Percentiles rank a stretch among this genome's conserved stretches.
These are phyloP conservation scores for Trichoderma sp. DNA, from an alignment of 2,329 filamentous ascomycete genomes.

Conservation along the genomic window DNA sequence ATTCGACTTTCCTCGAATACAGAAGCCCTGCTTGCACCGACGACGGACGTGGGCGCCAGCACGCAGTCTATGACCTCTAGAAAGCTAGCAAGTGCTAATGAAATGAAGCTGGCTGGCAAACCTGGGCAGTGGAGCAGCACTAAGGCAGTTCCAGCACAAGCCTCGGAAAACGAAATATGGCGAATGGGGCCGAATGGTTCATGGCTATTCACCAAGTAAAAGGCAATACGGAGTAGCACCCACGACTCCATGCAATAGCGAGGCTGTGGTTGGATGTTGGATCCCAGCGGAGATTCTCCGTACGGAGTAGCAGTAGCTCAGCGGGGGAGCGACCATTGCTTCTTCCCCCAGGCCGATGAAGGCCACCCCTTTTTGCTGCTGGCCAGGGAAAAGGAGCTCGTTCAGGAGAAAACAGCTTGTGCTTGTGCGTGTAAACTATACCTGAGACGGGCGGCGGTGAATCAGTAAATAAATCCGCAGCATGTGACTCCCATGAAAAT, in stretches of 20 bases:
- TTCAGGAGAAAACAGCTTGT: conserved; percentile 1
- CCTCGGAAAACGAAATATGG: not conserved
- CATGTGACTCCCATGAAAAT: not conserved
- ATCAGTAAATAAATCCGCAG: not conserved
- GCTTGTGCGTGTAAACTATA: not conserved
- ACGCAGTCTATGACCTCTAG: not conserved
- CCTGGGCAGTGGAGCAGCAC: conserved; percentile 5
- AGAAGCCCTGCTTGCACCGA: not conserved
- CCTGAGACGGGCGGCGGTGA: not conserved
- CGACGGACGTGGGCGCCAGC: not conserved
- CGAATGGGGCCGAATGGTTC: not conserved
- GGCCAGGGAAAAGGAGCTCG: not conserved
- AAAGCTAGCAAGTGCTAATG: not conserved
- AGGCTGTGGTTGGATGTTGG: not conserved
- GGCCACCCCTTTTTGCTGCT: not conserved
- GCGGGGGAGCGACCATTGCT: conserved; percentile 8
- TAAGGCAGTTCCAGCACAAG: conserved; percentile 12
- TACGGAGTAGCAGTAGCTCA: not conserved
- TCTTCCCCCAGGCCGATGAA: not conserved
- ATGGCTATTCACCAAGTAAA: not conserved
- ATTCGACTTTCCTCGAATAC: not conserved
- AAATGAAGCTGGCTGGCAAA: not conserved
- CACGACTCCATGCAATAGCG: not conserved
- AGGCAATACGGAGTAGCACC: not conserved
- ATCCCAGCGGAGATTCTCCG: conserved; percentile 12